Evolutionary conservation across 2,329 filamentous ascomycete genomes (phyloP), one percentile per base, ranked within the genome.

Genomic region (Hansfordia pulvinata): DNA sequence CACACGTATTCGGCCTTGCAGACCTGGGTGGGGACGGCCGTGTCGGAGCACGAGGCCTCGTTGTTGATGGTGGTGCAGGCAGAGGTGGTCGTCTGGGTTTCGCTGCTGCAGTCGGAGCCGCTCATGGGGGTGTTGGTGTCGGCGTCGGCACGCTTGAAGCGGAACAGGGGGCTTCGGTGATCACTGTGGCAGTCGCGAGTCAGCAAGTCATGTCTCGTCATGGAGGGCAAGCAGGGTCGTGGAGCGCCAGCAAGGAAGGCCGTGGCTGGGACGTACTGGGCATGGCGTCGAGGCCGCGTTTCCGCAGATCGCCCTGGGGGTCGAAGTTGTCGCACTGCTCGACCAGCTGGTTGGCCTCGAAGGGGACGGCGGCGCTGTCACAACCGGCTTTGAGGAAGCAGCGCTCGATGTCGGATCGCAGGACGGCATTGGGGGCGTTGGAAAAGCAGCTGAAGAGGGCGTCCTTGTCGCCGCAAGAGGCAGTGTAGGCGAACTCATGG

Each of bases 371-470:
- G 7, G 16, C 23, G 7, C 9, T n/a, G 6, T 14, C 16, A 16
- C 23, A 24, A 6, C 23, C 23, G 14, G 23, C 23, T 6, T n/a
- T 11, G 11, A 24, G 9, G 23, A 17, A 24, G 23, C 23, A 24
- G 4, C 10, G 4, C 9, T 11, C 12, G 15, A 24, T 10, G 8
- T 10, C 14, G 14, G 10, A 10, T 6, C 16, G 7, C 6, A 8
- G 16, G 14, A 16, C 23, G 17, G 8, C n/a, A 8, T 17, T 14
- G 6, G 23, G 23, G 14, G 17, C 23, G 10, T 16, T 24, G 14
- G 23, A 6, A 4, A 24, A 11, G 14, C 23, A 24, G 14, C 10
- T 11, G 23, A 6, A 10, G 14, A 24, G 23, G 8, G 10, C 4
- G 14, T 14, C 23, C 16, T 14, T 17, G 11, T 24, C 23, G 12